These are phyloP conservation scores for Geotrichum cucujoidarum DNA, from an alignment of 1,139 yeast species.

Conservation along the genomic window DNA sequence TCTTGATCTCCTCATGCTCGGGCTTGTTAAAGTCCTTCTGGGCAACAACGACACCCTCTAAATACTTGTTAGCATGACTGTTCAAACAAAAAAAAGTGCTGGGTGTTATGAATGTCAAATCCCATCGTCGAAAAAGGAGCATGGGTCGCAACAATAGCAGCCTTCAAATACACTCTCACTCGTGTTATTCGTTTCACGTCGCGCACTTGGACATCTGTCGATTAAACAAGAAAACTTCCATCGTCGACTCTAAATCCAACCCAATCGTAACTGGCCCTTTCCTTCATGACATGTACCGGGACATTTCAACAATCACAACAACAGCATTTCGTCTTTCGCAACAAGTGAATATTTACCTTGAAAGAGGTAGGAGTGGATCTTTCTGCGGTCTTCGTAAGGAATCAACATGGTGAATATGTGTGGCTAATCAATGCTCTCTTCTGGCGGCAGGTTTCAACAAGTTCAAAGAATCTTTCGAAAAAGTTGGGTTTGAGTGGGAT, in stretches of 20 bases:
- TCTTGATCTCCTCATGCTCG: conserved; percentile 96
- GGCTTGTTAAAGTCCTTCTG: conserved; percentile 98
- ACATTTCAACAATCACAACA: no score
- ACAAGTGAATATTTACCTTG: conserved; percentile 76
- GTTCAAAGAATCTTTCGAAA: conserved; percentile 2
- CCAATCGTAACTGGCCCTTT: no score
- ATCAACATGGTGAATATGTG: conserved; percentile 70
- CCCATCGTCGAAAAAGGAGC: no score
- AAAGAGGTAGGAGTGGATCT: conserved; percentile 98
- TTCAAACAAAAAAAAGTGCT: background rate
- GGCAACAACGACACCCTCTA: conserved; percentile 98
- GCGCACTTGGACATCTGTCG: no score
- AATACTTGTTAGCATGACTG: conserved; percentile 6
- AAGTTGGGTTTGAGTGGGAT: background rate
- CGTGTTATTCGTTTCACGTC: no score
- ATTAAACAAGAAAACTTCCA: no score
- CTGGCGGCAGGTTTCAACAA: conserved; percentile 1
- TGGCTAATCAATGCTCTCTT: background rate
- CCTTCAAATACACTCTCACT: no score
- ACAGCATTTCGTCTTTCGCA: no score
- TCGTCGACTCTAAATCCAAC: no score
- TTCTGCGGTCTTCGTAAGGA: conserved; percentile 99
- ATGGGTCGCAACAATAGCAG: background rate
- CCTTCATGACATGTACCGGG: no score
- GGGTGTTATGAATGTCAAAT: no score